Evolutionary conservation across 2,329 filamentous ascomycete species (phyloP), one percentile per base, ranked within the genome.

Genomic region (Colletotrichum tamarilloi): DNA sequence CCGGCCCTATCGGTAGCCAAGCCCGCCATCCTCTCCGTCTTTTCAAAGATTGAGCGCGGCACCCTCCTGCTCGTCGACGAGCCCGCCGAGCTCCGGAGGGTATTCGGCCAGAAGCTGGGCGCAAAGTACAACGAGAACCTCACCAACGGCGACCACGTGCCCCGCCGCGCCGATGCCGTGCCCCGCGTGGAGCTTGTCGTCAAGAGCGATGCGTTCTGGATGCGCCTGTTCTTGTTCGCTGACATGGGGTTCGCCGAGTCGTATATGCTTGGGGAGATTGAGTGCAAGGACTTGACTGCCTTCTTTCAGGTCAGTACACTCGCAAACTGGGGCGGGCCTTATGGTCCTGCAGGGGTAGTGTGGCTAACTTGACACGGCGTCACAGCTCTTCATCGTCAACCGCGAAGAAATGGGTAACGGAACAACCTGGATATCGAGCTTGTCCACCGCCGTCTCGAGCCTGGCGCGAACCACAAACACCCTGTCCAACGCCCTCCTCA

Each of bases 221-320:
- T 93, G 77, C 87, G 92, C 53, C 81, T 93, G 64, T 86, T 92
- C 58, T 82, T 94, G 32, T 93, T 93, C 78, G 91, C 90, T 49
- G 92, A 94, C 80, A 94, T 94, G 91, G 92, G 92, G 3, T 93
- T 94, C 75, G 90, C 92, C 14, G 91, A 93, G 80, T 89, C 91
- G 32, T 94, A 93, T 78, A 94, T 94, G 91, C 85, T 94, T 19
- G 91, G 90, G 57, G 92, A 94, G 79, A 86, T 94, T 32, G 88
- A 90, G 64, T 94, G 92, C 73, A 83, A 87, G 12, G 89, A 94
- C 79, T 79, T 95, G 76, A 91, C 91, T 1, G 86, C 87, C 2
- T 93, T 94, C 79, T 94, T 95, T 80, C 88, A 89, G 79, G 89
- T 91, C 78, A 77, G 82, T 74, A n/a, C 30, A 32, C 30, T 32